Evolutionary conservation across 2,329 filamentous ascomycete species (phyloP), one percentile per base, ranked within the genome.

Genomic region (Pseudogymnoascus sp.): DNA sequence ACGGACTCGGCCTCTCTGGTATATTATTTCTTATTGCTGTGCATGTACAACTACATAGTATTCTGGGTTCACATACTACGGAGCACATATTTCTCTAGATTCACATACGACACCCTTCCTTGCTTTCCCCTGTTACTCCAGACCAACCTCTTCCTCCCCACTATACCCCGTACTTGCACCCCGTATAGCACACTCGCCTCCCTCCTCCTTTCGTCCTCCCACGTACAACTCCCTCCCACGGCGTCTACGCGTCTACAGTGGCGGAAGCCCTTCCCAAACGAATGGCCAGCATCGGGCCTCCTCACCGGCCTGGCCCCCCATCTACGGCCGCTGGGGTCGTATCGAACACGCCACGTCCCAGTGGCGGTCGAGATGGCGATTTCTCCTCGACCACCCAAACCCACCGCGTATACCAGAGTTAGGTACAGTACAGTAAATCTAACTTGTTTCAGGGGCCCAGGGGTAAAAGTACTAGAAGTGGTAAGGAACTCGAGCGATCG

Each of bases 391-490:
- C 7, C 37, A 38, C 37, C 37, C n/a, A 31, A 31, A 31, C 28
- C 28, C 12, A 16, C 37, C 37, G 37, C 37, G 37, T 14, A 38
- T 16, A 38, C 37, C 12, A 16, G 14, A n/a, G 7, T 6, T 16
- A 9, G 25, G 25, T 28, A 28, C 23, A 3, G 23, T 25, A 25
- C 25, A 9, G 28, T 31, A 31, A 8, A 16, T 11, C 40, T 46
- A 14, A 46, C 42, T 43, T 46, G 42, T 46, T 46, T 46, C 42
- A 46, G 42, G 42, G 42, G 21, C 42, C 42, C 42, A 46, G 42
- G 42, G 42, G 42, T 46, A 46, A 46, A 46, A 12, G 9, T 11
- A 42, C 18, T 23, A 14, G 5, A 43, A 31, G 40, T 7, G 23
- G 38, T 42, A 42, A 42, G 38, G 38, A 42, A 21, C 40, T 43